phyloP scores from a whole-genome alignment of 345 rosid species.

The Sonneratia alba region DNA sequence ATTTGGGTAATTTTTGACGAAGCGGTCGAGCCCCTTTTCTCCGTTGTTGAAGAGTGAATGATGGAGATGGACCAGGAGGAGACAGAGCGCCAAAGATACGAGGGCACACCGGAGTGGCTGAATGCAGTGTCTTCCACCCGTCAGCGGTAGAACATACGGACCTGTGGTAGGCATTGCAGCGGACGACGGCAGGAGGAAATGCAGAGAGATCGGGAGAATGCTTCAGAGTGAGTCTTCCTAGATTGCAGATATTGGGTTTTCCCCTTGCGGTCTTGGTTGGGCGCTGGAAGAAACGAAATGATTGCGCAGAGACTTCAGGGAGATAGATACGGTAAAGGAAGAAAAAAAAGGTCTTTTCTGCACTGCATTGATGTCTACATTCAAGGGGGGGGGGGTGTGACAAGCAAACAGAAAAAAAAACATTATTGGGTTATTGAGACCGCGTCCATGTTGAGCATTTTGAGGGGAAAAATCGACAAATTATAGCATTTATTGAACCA shows the following conservation, averaged over 20 bases:
- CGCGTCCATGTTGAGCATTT: no score
- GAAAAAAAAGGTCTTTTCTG: no score
- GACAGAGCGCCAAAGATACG: not conserved
- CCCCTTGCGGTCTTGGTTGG: not conserved
- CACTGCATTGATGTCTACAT: no score
- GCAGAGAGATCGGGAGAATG: not conserved
- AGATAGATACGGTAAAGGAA: not conserved
- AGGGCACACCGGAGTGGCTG: not conserved
- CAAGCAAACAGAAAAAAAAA: no score
- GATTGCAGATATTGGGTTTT: not conserved
- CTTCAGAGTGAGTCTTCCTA: no score
- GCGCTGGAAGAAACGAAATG: not conserved
- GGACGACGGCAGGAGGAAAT: not conserved
- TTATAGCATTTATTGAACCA: no score
- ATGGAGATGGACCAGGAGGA: not conserved
- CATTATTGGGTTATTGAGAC: no score
- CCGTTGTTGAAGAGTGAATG: not conserved
- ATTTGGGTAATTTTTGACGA: conserved; percentile 6
- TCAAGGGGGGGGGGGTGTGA: no score
- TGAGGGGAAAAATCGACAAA: no score
- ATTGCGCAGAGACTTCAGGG: not conserved
- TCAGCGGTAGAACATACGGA: not conserved
- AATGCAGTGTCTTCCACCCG: not conserved
- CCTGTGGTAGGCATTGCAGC: not conserved
- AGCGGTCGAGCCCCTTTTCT: not conserved